Conservation (phyloP, 306 rosid species). For the Quercus engelmannii region DNA sequence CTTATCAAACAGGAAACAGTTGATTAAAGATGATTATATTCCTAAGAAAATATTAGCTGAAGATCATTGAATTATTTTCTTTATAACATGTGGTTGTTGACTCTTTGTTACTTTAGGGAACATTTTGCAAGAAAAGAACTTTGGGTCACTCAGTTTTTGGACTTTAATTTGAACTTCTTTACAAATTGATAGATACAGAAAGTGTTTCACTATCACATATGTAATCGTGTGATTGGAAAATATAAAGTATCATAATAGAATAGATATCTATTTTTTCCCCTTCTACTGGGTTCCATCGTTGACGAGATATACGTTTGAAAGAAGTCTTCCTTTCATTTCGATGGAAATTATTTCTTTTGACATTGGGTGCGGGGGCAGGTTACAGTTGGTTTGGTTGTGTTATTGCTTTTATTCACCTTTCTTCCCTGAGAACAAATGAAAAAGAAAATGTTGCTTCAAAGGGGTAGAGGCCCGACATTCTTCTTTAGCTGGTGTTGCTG, state of each 20-base stretch:
- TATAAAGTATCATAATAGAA: too few relatives aligned
- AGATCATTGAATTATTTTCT: background rate
- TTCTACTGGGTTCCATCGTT: too few relatives aligned
- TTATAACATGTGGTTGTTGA: background rate
- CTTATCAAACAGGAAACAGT: background rate
- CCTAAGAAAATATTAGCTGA: too few relatives aligned
- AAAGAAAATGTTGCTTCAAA: background rate
- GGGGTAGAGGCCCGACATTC: background rate
- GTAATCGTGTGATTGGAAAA: background rate
- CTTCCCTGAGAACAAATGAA: background rate
- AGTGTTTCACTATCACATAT: background rate
- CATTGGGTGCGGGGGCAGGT: constrained; percentile 15
- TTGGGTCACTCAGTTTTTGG: background rate
- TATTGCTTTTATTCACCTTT: constrained; percentile 3
- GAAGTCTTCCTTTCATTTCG: constrained; percentile 23
- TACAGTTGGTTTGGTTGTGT: background rate
- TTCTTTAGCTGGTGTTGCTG: constrained; percentile 2
- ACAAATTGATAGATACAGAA: too few relatives aligned
- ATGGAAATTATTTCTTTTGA: constrained; percentile 23
- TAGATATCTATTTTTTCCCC: too few relatives aligned
- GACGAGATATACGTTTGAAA: background rate
- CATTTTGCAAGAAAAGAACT: background rate
- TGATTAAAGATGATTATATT: background rate
- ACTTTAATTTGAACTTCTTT: background rate
- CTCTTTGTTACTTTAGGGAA: background rate